A percentile compares a stretch with the other conserved stretches of the same genome.
Conservation (phyloP, 2,329 filamentous ascomycete species). For the Camptophora hylomeconis region DNA sequence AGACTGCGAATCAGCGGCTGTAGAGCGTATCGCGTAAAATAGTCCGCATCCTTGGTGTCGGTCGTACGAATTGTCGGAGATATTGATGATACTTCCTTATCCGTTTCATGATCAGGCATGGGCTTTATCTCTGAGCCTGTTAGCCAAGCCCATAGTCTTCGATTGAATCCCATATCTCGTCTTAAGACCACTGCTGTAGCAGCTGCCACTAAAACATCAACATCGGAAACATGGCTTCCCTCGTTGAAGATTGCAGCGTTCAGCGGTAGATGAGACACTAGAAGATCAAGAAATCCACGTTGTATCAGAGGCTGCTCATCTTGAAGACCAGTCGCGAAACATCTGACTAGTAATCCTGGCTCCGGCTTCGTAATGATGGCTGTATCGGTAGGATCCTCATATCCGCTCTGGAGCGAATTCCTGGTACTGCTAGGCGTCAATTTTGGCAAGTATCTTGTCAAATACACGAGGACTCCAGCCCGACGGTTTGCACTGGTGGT, state of each 20-base stretch:
- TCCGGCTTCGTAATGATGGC: slow-evolving; percentile 67
- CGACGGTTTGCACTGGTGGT: slow-evolving; percentile 80
- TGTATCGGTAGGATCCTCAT: slow-evolving; percentile 14
- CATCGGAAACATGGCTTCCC: slow-evolving; percentile 57
- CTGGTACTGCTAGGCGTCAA: slow-evolving; percentile 38
- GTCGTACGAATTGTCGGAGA: too few species aligned
- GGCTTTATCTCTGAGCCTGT: slow-evolving; percentile 57
- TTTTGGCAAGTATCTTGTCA: slow-evolving; percentile 65
- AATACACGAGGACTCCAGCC: slow-evolving; percentile 75
- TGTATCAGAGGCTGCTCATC: slow-evolving; percentile 89
- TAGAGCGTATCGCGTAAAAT: slow-evolving; percentile 72
- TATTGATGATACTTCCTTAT: not conserved
- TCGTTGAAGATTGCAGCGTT: slow-evolving; percentile 69
- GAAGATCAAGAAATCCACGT: slow-evolving; percentile 79
- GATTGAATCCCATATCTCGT: slow-evolving; percentile 92
- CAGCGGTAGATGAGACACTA: slow-evolving; percentile 81
- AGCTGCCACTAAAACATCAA: slow-evolving; percentile 69
- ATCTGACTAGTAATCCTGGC: slow-evolving; percentile 77
- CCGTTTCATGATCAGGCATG: slow-evolving; percentile 1
- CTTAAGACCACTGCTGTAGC: slow-evolving; percentile 78
- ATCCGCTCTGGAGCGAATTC: slow-evolving; percentile 20
- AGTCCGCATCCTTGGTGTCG: too few species aligned
- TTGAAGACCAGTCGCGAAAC: slow-evolving; percentile 76
- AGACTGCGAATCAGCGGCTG: slow-evolving; percentile 61
- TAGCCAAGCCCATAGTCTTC: slow-evolving; percentile 92